A percentile compares a stretch with the other conserved stretches of the same genome.
Conservation (phyloP, 805 yeast species). For the Crinitomyces ghanaensis region DNA sequence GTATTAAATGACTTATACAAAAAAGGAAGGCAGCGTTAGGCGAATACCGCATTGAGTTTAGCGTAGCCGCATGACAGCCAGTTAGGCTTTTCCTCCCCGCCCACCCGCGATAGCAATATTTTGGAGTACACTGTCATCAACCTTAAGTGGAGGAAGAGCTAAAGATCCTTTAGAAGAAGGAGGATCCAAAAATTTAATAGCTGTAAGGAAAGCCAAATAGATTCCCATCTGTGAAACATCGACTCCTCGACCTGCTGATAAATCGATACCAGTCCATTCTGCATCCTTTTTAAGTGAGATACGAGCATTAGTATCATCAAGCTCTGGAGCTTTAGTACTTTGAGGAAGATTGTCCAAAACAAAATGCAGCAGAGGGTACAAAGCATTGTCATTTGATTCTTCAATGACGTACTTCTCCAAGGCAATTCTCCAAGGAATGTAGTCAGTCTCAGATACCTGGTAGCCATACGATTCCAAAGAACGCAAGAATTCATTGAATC, state of each 20-base stretch:
- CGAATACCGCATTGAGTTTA: no score
- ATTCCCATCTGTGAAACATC: slow-evolving; percentile 51
- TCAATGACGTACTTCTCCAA: slow-evolving; percentile 71
- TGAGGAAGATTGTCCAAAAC: slow-evolving; percentile 87
- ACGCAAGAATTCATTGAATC: slow-evolving; percentile 64
- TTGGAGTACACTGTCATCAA: slow-evolving; percentile 24
- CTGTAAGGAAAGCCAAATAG: slow-evolving; percentile 69
- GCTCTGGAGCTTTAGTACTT: slow-evolving; percentile 88
- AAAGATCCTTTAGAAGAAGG: slow-evolving; percentile 30
- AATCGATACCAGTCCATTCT: slow-evolving; percentile 53
- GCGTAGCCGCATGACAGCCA: not conserved
- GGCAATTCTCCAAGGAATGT: slow-evolving; percentile 65
- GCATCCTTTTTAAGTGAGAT: slow-evolving; percentile 52
- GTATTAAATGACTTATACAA: no score
- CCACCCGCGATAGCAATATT: slow-evolving; percentile 30
- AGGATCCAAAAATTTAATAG: slow-evolving; percentile 65
- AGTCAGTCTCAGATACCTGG: slow-evolving; percentile 46
- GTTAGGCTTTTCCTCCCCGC: slow-evolving; percentile 19
- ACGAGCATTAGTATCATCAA: slow-evolving; percentile 79
- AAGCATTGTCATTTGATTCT: slow-evolving; percentile 66
- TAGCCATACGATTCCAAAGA: slow-evolving; percentile 64
- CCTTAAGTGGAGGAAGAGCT: slow-evolving; percentile 42
- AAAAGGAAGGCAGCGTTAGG: no score
- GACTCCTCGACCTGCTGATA: slow-evolving; percentile 66
- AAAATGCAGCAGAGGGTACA: slow-evolving; percentile 87